Percentiles rank a stretch among this genome's conserved stretches.
Conservation (phyloP, 108 stramenopile species). For the Bacterosira constricta region DNA sequence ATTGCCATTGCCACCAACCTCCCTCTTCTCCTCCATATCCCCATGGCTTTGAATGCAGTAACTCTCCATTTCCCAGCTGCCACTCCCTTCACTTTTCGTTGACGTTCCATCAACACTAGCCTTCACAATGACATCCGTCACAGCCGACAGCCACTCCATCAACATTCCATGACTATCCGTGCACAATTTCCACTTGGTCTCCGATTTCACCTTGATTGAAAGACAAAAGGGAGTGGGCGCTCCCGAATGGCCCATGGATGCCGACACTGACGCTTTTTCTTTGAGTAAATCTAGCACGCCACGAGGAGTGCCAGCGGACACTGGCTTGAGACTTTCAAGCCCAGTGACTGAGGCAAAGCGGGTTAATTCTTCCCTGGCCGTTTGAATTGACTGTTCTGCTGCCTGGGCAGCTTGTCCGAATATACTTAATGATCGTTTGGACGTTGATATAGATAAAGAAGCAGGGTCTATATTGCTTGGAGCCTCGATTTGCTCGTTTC, state of each 20-base stretch:
- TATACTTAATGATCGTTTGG: slow-evolving; percentile 15
- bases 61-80: slow-evolving; percentile 22
- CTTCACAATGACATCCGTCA: slow-evolving; percentile 78
- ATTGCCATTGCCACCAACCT: no score
- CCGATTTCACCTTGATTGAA: slow-evolving; percentile 42
- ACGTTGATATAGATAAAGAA: not conserved
- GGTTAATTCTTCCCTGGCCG: slow-evolving; percentile 24
- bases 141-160: slow-evolving; percentile 76
- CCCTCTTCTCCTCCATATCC: not conserved
- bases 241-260: slow-evolving; percentile 53
- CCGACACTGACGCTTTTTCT: slow-evolving; percentile 71
- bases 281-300: slow-evolving; percentile 78
- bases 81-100: slow-evolving; percentile 1
- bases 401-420: slow-evolving; percentile 37
- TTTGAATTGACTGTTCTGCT: slow-evolving; percentile 36
- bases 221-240: slow-evolving; percentile 40
- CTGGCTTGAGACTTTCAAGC: slow-evolving; percentile 21
- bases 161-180: slow-evolving; percentile 67
- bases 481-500: not conserved
- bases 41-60: slow-evolving; percentile 20
- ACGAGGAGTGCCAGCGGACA: slow-evolving; percentile 44
- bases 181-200: slow-evolving; percentile 87
- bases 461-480: not conserved
- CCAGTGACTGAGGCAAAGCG: slow-evolving; percentile 30
- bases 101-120: slow-evolving; percentile 50